Percentiles rank a stretch among this genome's conserved stretches.
Conservation (phyloP, 371 early-diverging fungal species). For the Batkoa obscura region DNA sequence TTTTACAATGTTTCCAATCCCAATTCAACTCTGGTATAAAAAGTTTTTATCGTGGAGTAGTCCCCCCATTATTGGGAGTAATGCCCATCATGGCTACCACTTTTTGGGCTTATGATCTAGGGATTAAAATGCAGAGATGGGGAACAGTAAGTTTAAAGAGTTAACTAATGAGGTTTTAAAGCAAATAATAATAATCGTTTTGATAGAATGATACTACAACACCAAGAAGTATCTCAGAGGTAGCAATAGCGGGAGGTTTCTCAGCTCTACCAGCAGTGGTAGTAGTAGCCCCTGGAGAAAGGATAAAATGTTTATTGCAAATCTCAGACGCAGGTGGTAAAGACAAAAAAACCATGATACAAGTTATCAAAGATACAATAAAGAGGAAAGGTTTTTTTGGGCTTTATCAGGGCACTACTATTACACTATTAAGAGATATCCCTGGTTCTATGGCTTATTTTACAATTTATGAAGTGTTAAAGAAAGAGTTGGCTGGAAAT, state of each 20-base stretch:
- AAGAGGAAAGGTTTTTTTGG: slow-evolving; percentile 59
- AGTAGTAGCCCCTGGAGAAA: slow-evolving; percentile 81
- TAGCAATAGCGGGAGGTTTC: slow-evolving; percentile 76
- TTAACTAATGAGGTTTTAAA: background rate
- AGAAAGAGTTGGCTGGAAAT: slow-evolving; percentile 14
- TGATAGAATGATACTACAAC: background rate
- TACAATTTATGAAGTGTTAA: slow-evolving; percentile 81
- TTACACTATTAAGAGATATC: slow-evolving; percentile 79
- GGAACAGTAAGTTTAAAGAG: background rate
- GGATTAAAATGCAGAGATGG: slow-evolving; percentile 8
- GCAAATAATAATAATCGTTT: background rate
- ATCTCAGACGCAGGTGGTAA: slow-evolving; percentile 30
- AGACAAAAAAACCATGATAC: slow-evolving; percentile 33
- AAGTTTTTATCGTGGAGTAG: slow-evolving; percentile 87
- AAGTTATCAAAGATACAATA: slow-evolving; percentile 61
- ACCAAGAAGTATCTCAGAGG: background rate
- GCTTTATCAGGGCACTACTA: slow-evolving; percentile 85
- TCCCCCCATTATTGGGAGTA: slow-evolving; percentile 75
- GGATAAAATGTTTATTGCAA: slow-evolving; percentile 89
- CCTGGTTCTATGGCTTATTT: slow-evolving; percentile 95
- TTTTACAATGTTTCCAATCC: too few relatives aligned
- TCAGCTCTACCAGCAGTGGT: slow-evolving; percentile 87
- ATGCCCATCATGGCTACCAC: slow-evolving; percentile 88
- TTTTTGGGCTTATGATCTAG: slow-evolving; percentile 68
- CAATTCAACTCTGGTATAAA: slow-evolving; percentile 29